phyloP scores from a whole-genome alignment of 2,329 filamentous ascomycete genomes.

The Pleochaeta shiraiana region DNA sequence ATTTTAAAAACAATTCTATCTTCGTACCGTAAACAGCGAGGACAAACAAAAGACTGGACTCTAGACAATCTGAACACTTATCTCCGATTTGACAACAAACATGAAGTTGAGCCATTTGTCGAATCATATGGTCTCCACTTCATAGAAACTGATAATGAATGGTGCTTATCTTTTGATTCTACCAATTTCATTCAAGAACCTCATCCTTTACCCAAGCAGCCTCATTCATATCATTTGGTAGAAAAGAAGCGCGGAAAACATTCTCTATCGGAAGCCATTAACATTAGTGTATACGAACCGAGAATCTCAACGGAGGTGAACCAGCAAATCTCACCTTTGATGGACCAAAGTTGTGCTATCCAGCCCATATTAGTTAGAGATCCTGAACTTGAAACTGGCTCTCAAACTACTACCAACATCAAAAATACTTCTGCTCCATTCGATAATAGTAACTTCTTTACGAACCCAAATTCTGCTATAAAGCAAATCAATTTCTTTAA shows the following conservation, averaged over 20 bases:
- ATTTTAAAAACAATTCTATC: conserved; percentile 33
- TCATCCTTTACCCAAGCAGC: conserved; percentile 29
- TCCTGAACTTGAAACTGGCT: too few relatives aligned
- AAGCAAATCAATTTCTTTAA: too few relatives aligned
- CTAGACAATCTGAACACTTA: conserved; percentile 31
- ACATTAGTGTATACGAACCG: conserved; percentile 27
- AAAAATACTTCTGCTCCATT: too few relatives aligned
- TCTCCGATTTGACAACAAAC: conserved; percentile 43
- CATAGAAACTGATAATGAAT: conserved; percentile 20
- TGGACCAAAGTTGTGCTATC: too few relatives aligned
- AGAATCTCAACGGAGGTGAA: too few relatives aligned
- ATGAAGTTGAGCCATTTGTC: conserved; percentile 43
- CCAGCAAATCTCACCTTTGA: too few relatives aligned
- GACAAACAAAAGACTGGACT: conserved; percentile 37
- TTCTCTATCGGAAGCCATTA: conserved; percentile 32
- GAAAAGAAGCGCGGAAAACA: conserved; percentile 34
- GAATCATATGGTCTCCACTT: conserved; percentile 34
- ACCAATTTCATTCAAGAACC: conserved; percentile 17
- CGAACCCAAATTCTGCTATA: too few relatives aligned
- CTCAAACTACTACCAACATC: too few relatives aligned
- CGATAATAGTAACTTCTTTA: too few relatives aligned
- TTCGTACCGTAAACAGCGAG: conserved; percentile 32
- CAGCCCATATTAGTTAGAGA: too few relatives aligned
- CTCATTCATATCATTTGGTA: conserved; percentile 33
- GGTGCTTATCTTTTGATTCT: conserved; percentile 15